Conservation (phyloP, 2,329 filamentous ascomycete genomes). For the Aspergillus viridinutans region DNA sequence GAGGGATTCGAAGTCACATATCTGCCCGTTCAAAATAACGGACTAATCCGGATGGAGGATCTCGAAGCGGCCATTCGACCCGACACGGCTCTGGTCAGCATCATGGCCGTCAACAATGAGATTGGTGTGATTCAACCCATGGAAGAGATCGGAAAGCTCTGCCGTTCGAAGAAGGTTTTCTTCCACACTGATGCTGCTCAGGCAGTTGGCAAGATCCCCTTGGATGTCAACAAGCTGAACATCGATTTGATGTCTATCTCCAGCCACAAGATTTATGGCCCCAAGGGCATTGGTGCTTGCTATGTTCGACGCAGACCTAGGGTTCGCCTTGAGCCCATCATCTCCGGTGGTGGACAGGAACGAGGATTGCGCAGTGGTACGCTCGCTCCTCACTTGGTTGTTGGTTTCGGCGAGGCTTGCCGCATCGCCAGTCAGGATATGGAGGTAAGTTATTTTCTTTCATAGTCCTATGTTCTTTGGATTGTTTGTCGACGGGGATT, state of each 20-base stretch:
- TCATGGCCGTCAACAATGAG: constrained; percentile 99
- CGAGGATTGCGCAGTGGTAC: constrained; percentile 92
- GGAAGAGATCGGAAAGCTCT: constrained; percentile 87
- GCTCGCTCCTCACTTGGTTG: constrained; percentile 78
- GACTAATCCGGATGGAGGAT: constrained; percentile 77
- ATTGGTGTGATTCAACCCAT: constrained; percentile 98
- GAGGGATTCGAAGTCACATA: constrained; percentile 98
- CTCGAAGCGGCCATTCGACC: constrained; percentile 85
- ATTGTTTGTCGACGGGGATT: constrained; percentile 57
- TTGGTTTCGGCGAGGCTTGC: constrained; percentile 94
- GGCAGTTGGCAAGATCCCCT: constrained; percentile 95
- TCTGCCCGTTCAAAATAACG: constrained; percentile 79
- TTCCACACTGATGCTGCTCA: constrained; percentile 98
- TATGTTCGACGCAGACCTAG: constrained; percentile 89
- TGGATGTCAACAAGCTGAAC: constrained; percentile 97
- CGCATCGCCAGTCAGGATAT: constrained; percentile 87
- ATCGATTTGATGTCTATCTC: constrained; percentile 99
- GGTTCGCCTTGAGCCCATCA: constrained; percentile 92
- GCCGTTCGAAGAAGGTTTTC: constrained; percentile 87
- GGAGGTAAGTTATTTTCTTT: constrained; percentile 60
- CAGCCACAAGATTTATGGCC: constrained; percentile 97
- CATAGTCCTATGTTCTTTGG: constrained; percentile 10
- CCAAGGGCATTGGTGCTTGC: constrained; percentile 94
- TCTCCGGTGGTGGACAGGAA: constrained; percentile 94
- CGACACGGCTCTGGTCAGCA: constrained; percentile 86